Evolutionary conservation across 257 asterid genomes (phyloP), one percentile per base, ranked within the genome.

Genomic region (Nicotiana obtusifolia): DNA sequence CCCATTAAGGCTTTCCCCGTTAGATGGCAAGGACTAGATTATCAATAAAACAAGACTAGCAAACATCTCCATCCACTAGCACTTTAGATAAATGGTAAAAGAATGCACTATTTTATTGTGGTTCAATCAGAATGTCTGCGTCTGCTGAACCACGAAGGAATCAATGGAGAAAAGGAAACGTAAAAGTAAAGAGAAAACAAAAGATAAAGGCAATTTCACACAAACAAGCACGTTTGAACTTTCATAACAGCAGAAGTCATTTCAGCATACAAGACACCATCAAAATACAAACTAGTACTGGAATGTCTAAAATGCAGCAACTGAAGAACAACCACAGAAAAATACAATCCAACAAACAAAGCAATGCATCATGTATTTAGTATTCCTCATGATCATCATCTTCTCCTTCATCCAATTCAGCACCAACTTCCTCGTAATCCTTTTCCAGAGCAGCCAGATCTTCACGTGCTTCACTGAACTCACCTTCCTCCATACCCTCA

Each of bases 401-500:
- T 11, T 79, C 80, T 8, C 76, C 83, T 15, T 82, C 86, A 6
- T 71, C 81, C 4, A 47, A 31, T 16, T 83, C 86, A 11, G 86
- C 86, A 83, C 81, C 86, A 60, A 78, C 83, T 75, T 83, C 86
- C 80, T 83, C 86, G 13, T 83, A 83, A 41, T 83, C 86, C 62
- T 83, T 78, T 19, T 83, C 86, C 80, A 83, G 16, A 52, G 83
- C 86, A 19, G 83, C 83, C 64, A 83, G 81, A 59, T 83, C 83
- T 71, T 80, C 86, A 13, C 86, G 86, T 26, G 86, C 86, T 83
- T 83, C 86, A 49, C 86, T 83, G 77, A 83, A 83, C 52, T 83
- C 86, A 33, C 86, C 86, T 83, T 83, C 86, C 52, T 83, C 86
- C 86, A 83, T 83, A 19, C 86, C 86, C 76, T 83, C 83, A 79